Percentiles rank a stretch among this genome's conserved stretches.
Conservation (phyloP, 805 yeast species). For the Debaryomyces castellii region DNA sequence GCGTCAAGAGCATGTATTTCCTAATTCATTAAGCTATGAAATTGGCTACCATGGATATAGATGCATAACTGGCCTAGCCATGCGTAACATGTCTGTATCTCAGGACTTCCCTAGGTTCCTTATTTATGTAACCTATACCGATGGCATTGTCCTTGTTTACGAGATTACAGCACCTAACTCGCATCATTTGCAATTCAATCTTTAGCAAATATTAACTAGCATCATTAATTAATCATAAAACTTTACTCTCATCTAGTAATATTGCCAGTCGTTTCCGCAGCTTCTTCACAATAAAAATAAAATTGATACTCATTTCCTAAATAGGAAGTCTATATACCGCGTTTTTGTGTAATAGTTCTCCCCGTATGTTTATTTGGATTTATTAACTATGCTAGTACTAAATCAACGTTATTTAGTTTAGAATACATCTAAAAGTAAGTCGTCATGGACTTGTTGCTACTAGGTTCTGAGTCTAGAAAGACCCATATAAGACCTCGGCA, state of each 20-base stretch:
- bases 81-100: constrained; percentile 22
- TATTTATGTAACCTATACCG: constrained; percentile 33
- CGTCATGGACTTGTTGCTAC: constrained; percentile 40
- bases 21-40: constrained; percentile 29
- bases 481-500: constrained; percentile 56
- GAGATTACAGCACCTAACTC: constrained; percentile 12
- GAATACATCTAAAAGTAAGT: neutral
- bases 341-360: constrained; percentile 9
- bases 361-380: constrained; percentile 7
- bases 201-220: neutral
- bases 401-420: neutral
- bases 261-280: too few species aligned
- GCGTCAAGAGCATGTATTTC: constrained; percentile 44
- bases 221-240: too few species aligned
- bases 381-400: neutral
- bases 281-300: too few species aligned
- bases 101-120: constrained; percentile 22
- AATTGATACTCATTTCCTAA: too few species aligned
- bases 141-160: constrained; percentile 28
- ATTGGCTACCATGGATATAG: constrained; percentile 27
- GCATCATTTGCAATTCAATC: neutral
- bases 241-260: too few species aligned
- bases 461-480: constrained; percentile 65
- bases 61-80: constrained; percentile 32
- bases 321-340: constrained; percentile 14